A percentile compares a stretch with the other conserved stretches of the same genome.
These are phyloP conservation scores for Capsicum baccatum DNA, from an alignment of 257 asterid genomes.

Conservation along the genomic window DNA sequence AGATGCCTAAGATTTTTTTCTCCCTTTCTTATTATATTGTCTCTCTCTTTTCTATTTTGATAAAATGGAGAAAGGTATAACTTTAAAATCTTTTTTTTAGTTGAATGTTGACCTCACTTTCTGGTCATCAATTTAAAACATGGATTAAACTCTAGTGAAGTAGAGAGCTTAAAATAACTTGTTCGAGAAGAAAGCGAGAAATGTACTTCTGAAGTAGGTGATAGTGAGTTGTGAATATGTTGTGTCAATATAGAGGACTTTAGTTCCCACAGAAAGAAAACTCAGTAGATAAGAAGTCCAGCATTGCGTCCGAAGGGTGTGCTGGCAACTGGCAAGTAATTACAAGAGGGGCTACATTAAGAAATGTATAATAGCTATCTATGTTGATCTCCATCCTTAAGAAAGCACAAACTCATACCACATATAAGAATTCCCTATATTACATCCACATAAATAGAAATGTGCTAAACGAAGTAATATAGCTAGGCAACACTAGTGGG, in stretches of 20 bases:
- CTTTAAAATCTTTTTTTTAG: too few relatives aligned
- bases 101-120: too few relatives aligned
- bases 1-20: too few relatives aligned
- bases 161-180: not conserved
- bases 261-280: too few relatives aligned
- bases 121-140: too few relatives aligned
- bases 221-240: not conserved
- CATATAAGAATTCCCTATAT: not conserved
- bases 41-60: too few relatives aligned
- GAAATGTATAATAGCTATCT: not conserved
- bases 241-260: too few relatives aligned
- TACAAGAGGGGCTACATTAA: not conserved
- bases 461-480: not conserved
- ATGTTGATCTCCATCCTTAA: not conserved
- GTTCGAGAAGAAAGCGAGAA: not conserved
- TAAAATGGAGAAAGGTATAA: too few relatives aligned
- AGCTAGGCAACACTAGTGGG: not conserved
- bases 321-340: not conserved
- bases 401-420: not conserved
- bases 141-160: not conserved
- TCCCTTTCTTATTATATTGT: too few relatives aligned
- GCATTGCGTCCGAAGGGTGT: not conserved
- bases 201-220: conserved; percentile 3
- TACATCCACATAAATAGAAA: not conserved
- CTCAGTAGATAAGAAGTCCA: too few relatives aligned